Evolutionary conservation across 306 rosid genomes (phyloP).

Genomic region (Quercus cerris): DNA sequence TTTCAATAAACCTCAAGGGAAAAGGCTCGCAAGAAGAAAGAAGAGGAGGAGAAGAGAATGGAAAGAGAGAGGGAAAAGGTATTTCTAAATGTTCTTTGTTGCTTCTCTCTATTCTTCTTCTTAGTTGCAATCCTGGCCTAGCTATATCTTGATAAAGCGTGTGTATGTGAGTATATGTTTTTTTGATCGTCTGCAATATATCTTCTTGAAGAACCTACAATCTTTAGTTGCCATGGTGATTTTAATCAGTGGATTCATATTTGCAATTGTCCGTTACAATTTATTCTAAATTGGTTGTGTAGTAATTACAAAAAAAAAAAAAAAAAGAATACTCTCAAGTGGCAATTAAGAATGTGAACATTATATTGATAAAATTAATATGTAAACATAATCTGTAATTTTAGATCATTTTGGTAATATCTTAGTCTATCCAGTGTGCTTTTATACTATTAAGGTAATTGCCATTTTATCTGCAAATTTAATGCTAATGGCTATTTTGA

Average conservation of each 20-base stretch:
- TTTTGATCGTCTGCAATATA: neutral
- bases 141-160: neutral
- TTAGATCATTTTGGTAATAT: neutral
- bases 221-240: neutral
- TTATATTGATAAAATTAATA: neutral
- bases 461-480: neutral
- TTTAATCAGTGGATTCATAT: neutral
- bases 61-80: slow-evolving; percentile 97
- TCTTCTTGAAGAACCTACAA: neutral
- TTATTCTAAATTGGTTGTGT: neutral
- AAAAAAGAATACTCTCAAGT: neutral
- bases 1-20: slow-evolving; percentile 52
- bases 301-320: no score
- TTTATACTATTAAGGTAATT: neutral
- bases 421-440: neutral
- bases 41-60: slow-evolving; percentile 82
- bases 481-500: neutral
- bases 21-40: slow-evolving; percentile 97
- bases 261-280: neutral
- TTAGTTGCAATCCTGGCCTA: neutral
- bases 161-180: neutral
- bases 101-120: slow-evolving; percentile 17
- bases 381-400: neutral
- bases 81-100: slow-evolving; percentile 16
- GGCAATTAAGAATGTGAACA: neutral